phyloP scores from a whole-genome alignment of 495 filamentous ascomycete species.

The Talaromyces liani region DNA sequence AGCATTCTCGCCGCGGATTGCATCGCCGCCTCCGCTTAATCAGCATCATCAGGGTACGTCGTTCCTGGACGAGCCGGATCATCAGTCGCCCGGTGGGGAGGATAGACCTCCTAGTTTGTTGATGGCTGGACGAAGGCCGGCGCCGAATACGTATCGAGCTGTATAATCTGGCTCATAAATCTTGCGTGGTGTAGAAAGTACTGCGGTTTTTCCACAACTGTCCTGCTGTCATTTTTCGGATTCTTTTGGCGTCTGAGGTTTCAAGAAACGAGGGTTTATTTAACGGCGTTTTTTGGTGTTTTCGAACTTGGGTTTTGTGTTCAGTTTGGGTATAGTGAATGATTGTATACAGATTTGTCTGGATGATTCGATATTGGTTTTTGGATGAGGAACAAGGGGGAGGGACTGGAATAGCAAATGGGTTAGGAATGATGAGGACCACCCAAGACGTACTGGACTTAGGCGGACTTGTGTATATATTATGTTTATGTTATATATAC shows the following conservation, averaged over 20 bases:
- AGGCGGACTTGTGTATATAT: not conserved
- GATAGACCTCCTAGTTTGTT: constrained; percentile 37
- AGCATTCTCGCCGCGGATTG: constrained; percentile 20
- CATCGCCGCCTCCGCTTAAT: constrained; percentile 21
- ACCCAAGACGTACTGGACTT: no score
- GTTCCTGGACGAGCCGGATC: constrained; percentile 21
- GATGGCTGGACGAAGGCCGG: constrained; percentile 34
- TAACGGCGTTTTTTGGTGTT: not conserved
- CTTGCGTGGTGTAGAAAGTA: no score
- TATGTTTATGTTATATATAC: not conserved
- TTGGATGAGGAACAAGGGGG: not conserved
- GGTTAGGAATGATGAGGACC: not conserved
- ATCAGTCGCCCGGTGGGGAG: constrained; percentile 15
- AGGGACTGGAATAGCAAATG: not conserved
- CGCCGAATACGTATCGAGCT: constrained; percentile 24
- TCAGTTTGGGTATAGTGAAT: not conserved
- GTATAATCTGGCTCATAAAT: constrained; percentile 10
- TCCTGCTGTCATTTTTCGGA: no score
- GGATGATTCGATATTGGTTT: not conserved
- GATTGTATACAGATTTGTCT: not conserved
- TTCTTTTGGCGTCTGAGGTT: no score
- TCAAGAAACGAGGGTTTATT: no score
- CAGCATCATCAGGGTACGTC: constrained; percentile 17
- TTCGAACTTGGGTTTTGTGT: not conserved
- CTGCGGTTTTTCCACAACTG: no score